These are phyloP conservation scores for Dictyostelium firmibasis DNA, from an alignment of 78 protist genomes.

Conservation along the genomic window DNA sequence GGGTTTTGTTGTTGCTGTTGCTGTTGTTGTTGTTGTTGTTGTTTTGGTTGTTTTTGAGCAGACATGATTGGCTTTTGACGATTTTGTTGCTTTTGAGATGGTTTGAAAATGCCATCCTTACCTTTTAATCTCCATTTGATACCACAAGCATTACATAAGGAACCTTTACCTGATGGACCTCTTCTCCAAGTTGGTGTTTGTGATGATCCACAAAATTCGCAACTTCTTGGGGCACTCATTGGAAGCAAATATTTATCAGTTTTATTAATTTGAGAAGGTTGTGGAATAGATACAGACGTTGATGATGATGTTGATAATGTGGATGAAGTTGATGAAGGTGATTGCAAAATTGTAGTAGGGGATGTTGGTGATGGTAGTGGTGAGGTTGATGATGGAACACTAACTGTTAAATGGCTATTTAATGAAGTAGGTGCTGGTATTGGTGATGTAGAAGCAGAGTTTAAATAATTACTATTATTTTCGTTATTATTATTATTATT, in stretches of 20 bases:
- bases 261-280: not conserved
- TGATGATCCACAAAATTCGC: conserved; percentile 76
- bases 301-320: not conserved
- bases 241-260: not conserved
- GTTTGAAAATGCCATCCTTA: conserved; percentile 58
- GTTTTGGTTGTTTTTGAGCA: not conserved
- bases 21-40: not conserved
- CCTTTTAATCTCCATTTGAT: conserved; percentile 84
- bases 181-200: conserved; percentile 84
- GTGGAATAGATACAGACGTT: not conserved
- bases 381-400: not conserved
- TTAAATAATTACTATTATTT: not conserved
- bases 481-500: not conserved
- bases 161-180: conserved; percentile 86
- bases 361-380: not conserved
- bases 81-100: conserved; percentile 21
- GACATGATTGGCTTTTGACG: conserved; percentile 1
- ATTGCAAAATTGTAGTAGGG: not conserved
- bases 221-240: conserved; percentile 45
- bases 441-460: not conserved
- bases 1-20: conserved; percentile 22
- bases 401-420: not conserved
- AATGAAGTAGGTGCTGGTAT: conserved; percentile 10
- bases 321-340: not conserved
- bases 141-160: conserved; percentile 85